Evolutionary conservation across 129 eudicot genomes (phyloP), one percentile per base, ranked within the genome.

Genomic region (Pittosporum tobira): DNA sequence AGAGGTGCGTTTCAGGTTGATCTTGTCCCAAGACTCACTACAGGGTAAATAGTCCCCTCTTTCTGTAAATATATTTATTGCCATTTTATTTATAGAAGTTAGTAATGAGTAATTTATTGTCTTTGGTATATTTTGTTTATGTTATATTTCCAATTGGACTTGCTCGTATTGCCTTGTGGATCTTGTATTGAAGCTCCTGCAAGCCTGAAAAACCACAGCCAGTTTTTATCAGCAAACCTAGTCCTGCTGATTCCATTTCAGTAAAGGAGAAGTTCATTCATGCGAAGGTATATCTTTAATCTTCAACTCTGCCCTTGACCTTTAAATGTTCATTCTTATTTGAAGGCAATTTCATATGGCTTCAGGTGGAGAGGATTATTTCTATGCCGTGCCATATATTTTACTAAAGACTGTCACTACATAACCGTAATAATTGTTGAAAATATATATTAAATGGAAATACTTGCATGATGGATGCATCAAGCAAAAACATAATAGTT

Each of bases 211-310:
- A 78, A 55, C 82, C 77, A 4, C 87, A 83, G 67, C 67, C 66
- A 48, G 62, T 68, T 50, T 80, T 67, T 57, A 67, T 82, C 59
- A 75, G 84, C 73, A 90, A 90, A 76, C 97, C 97, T 45, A 81
- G 75, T 71, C 89, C 76, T 57, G 65, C 74, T 27, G 97, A 90
- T 78, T 76, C 97, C 45, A 90, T 90, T 57, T 63, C 95, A 18
- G 80, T 81, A 42, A 90, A 90, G 81, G 97, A 90, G 73, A 90
- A 90, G 70, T 90, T 85, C 71, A 86, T 90, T 72, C 89, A 85
- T 69, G 94, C 94, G 64, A 90, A 90, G 94, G 97, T 85, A n/a
- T 29, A 15, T 9, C 62, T 50, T 18, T 57, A n/a, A n/a, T 63
- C 16, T 24, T 43, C 27, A 19, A 24, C 14, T 22, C 16, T 9